phyloP scores from a whole-genome alignment of 768 basidiomycete genomes.

The Trichaptum fuscoviolaceum region DNA sequence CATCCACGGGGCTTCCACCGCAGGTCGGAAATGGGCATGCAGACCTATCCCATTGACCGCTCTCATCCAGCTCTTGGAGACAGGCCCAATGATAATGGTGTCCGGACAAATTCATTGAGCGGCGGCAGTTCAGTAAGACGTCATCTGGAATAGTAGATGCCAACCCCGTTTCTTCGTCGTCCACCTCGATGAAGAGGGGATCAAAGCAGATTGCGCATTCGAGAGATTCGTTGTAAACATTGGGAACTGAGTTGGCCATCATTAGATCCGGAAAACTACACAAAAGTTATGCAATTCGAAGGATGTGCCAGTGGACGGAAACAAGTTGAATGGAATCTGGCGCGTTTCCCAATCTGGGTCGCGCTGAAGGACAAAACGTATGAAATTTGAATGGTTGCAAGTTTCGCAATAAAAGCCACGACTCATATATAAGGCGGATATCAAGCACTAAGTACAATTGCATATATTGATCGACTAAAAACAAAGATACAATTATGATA shows the following conservation, averaged over 20 bases:
- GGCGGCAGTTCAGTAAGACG: neutral
- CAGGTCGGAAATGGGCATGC: neutral
- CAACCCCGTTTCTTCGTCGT: neutral
- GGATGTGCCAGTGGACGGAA: too few relatives aligned
- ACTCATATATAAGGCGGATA: neutral
- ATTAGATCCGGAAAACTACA: neutral
- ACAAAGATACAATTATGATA: neutral
- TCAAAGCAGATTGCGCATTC: constrained; percentile 3
- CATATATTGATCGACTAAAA: neutral
- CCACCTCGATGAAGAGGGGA: neutral
- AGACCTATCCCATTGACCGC: neutral
- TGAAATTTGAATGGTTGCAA: neutral
- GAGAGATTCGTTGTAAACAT: neutral
- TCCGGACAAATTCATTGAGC: neutral
- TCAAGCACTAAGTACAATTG: neutral
- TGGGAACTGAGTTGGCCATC: neutral
- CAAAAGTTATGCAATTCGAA: too few relatives aligned
- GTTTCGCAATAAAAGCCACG: too few relatives aligned
- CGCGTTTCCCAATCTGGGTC: too few relatives aligned
- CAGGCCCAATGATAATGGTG: constrained; percentile 3
- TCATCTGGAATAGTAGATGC: constrained; percentile 3
- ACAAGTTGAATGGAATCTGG: too few relatives aligned
- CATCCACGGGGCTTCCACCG: neutral
- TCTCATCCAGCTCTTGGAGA: constrained; percentile 2
- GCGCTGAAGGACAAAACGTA: too few relatives aligned